Percentiles rank a stretch among this genome's conserved stretches.
Evolutionary conservation across 2,329 filamentous ascomycete species (phyloP).

Genomic region (Didymella arachidicola): DNA sequence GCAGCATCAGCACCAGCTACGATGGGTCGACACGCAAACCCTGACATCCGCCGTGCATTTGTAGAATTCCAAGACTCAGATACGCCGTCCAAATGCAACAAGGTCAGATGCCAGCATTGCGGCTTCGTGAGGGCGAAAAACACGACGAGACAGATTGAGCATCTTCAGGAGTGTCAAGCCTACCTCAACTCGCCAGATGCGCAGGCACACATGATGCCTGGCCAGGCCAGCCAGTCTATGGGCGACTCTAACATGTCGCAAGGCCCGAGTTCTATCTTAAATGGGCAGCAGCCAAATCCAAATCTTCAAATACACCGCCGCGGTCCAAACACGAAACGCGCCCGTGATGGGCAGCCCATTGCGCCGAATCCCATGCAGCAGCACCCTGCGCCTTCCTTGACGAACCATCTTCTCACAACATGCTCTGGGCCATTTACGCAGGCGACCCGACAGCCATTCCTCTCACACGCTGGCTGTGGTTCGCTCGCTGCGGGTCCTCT

Average conservation of each 20-base stretch:
- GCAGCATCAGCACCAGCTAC: slow-evolving; percentile 7
- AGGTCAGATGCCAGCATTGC: slow-evolving; percentile 59
- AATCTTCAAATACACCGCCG: slow-evolving; percentile 56
- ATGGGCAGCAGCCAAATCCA: slow-evolving; percentile 58
- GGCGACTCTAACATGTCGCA: slow-evolving; percentile 28
- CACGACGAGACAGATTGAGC: slow-evolving; percentile 60
- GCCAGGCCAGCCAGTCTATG: slow-evolving; percentile 29
- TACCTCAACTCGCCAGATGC: slow-evolving; percentile 57
- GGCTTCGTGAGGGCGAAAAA: slow-evolving; percentile 61
- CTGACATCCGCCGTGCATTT: slow-evolving; percentile 51
- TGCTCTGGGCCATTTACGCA: slow-evolving; percentile 57
- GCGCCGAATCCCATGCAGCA: slow-evolving; percentile 36
- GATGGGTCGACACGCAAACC: slow-evolving; percentile 51
- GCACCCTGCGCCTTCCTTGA: slow-evolving; percentile 59
- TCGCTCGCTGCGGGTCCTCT: slow-evolving; percentile 64
- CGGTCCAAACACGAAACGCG: slow-evolving; percentile 53
- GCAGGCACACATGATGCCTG: slow-evolving; percentile 42
- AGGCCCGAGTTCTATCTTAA: slow-evolving; percentile 50
- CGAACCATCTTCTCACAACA: slow-evolving; percentile 63
- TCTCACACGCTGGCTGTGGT: slow-evolving; percentile 69
- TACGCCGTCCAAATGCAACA: slow-evolving; percentile 57
- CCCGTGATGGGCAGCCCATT: slow-evolving; percentile 49
- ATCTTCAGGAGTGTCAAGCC: slow-evolving; percentile 56
- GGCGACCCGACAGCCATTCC: slow-evolving; percentile 73
- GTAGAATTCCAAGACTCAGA: slow-evolving; percentile 53